These are phyloP conservation scores for Filobasidium wieringae DNA, from an alignment of 768 basidiomycete species.

Conservation along the genomic window DNA sequence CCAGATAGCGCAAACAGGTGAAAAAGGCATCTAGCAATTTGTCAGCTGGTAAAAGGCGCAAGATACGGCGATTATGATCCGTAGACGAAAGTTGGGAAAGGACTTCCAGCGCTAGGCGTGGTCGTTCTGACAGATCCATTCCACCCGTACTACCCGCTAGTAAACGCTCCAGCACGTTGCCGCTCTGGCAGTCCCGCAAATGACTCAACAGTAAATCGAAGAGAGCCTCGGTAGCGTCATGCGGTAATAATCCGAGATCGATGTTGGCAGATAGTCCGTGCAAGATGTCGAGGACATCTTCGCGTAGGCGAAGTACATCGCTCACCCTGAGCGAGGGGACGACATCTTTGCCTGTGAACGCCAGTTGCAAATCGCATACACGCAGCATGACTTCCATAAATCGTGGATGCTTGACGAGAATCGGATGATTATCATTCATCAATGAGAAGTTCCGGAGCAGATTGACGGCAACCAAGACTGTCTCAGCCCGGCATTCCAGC, in stretches of 20 bases:
- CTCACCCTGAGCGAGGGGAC: constrained; percentile 46
- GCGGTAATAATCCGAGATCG: constrained; percentile 41
- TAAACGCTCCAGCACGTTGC: constrained; percentile 35
- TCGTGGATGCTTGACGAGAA: constrained; percentile 55
- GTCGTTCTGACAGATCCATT: constrained; percentile 45
- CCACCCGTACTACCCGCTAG: constrained; percentile 19
- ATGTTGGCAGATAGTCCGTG: constrained; percentile 51
- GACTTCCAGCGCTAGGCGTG: constrained; percentile 69
- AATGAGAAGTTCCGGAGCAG: constrained; percentile 79
- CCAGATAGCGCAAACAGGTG: constrained; percentile 69
- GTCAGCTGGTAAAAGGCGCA: constrained; percentile 52
- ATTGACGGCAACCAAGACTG: constrained; percentile 59
- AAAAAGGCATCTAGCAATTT: constrained; percentile 56
- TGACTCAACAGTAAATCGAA: constrained; percentile 63
- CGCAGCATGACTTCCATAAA: constrained; percentile 58
- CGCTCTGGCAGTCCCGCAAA: constrained; percentile 51
- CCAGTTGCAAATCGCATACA: constrained; percentile 44
- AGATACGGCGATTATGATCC: constrained; percentile 65
- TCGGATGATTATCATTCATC: constrained; percentile 56
- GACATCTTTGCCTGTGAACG: constrained; percentile 7
- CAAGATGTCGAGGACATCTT: constrained; percentile 62
- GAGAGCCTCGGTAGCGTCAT: constrained; percentile 43
- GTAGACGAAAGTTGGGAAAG: constrained; percentile 65
- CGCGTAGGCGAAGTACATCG: constrained; percentile 62
- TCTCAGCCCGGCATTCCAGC: constrained; percentile 42